Conservation (phyloP, 805 yeast genomes). For the Scheffersomyces lignosus region DNA sequence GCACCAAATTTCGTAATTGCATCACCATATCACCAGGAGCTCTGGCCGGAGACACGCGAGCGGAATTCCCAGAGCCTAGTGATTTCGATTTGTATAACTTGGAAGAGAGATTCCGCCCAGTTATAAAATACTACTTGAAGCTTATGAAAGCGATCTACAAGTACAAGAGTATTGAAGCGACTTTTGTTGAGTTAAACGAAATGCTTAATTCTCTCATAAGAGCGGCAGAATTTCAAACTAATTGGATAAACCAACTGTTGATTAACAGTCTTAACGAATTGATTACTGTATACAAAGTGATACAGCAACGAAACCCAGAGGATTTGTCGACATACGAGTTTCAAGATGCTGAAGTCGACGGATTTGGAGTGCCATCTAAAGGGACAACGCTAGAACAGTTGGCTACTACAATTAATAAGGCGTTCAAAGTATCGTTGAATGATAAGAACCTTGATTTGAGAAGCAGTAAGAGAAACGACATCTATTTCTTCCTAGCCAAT, state of each 20-base stretch:
- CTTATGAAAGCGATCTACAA: conserved; percentile 35
- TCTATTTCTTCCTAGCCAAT: conserved; percentile 68
- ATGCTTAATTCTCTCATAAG: conserved; percentile 49
- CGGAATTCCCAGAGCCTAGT: conserved; percentile 34
- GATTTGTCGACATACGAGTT: conserved; percentile 12
- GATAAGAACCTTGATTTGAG: conserved; percentile 61
- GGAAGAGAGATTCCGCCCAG: conserved; percentile 37
- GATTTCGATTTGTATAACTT: conserved; percentile 41
- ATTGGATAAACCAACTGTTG: conserved; percentile 52
- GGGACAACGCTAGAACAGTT: conserved; percentile 47
- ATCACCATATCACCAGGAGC: conserved; percentile 37
- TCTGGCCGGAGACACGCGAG: conserved; percentile 29
- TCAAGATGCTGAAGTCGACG: conserved; percentile 22
- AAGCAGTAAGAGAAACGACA: conserved; percentile 58
- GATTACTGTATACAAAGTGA: conserved; percentile 39
- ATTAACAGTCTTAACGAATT: conserved; percentile 42
- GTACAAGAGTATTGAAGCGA: conserved; percentile 30
- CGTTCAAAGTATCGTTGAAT: conserved; percentile 75
- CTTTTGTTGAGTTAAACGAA: conserved; percentile 37
- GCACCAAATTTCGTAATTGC: conserved; percentile 18
- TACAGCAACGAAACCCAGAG: conserved; percentile 27
- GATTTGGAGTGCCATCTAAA: conserved; percentile 15
- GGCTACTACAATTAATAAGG: conserved; percentile 64
- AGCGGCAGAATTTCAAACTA: conserved; percentile 51
- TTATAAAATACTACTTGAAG: conserved; percentile 31